Evolutionary conservation across 768 basidiomycete species (phyloP), one percentile per base, ranked within the genome.

Genomic region (Kwoniella shandongensis): DNA sequence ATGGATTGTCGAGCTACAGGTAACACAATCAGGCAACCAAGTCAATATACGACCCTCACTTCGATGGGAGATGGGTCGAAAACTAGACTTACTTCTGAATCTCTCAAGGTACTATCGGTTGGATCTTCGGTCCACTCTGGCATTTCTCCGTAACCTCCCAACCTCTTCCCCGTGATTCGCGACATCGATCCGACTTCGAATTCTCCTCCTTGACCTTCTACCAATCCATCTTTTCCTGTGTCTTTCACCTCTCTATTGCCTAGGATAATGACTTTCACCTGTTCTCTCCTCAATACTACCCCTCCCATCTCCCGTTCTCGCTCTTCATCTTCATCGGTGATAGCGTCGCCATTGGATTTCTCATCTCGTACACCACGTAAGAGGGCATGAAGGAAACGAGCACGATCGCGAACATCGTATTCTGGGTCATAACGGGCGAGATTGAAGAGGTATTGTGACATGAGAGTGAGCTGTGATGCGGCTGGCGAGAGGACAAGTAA

Each of bases 71-170:
- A 18, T 5, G 15, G 47, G 42, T 29, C 8, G 27, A 42, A 30
- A 44, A 5, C 8, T 2, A 3, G 39, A 26, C 71, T 50, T 41
- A 75, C 73, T 61, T 75, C 72, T 5, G 73, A 71, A 59, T 91
- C 87, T 56, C 93, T 82, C 54, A 97, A 76, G 0, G 82, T 80
- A 1, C 88, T 78, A 63, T 91, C 89, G 3, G 89, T 89, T 0
- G 91, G 91, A 52, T 83, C 81, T 74, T 93, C 90, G 4, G 88
- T 80, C 93, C 93, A 96, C 66, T 90, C 89, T 0, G 90, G 89
- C 0, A 94, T 76, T 54, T 57, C 79, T 29, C 74, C 79, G 55
- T 86, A 84, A 41, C 80, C 77, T 4, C 77, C 79, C 72, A 84
- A 79, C 11, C 79, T 76, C 69, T 81, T 84, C 1, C 83, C 83